Evolutionary conservation across 345 rosid genomes (phyloP).

Genomic region (Eucalyptus leucophloia): DNA sequence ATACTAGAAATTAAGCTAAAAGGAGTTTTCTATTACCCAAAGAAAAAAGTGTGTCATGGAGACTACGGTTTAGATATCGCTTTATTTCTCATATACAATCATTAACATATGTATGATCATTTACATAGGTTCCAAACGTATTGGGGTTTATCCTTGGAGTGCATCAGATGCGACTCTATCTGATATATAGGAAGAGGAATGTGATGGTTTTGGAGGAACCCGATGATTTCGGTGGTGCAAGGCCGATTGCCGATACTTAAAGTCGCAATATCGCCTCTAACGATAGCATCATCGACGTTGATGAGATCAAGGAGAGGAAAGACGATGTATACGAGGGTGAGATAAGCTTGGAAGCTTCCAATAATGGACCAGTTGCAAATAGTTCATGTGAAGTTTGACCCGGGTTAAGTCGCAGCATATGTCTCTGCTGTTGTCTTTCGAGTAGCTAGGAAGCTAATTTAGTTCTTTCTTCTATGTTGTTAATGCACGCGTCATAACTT

Average conservation of each 20-base stretch:
- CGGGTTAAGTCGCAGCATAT: not conserved
- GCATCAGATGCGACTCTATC: too few species aligned
- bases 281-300: not conserved
- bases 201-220: not conserved
- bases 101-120: not conserved
- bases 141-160: slow-evolving; percentile 20
- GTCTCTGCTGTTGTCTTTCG: not conserved
- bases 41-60: not conserved
- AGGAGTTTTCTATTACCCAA: not conserved
- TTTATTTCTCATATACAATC: not conserved
- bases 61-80: not conserved
- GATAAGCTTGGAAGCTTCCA: not conserved
- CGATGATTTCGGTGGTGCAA: not conserved
- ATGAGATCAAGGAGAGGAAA: not conserved
- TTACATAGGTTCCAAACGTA: slow-evolving; percentile 17
- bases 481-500: not conserved
- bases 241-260: not conserved
- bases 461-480: not conserved
- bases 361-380: not conserved
- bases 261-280: not conserved
- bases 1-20: not conserved
- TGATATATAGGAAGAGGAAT: not conserved
- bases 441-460: not conserved
- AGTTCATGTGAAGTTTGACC: not conserved
- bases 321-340: not conserved